Conservation (phyloP, 2,329 filamentous ascomycete genomes). For the Raffaelea deltoideospora region DNA sequence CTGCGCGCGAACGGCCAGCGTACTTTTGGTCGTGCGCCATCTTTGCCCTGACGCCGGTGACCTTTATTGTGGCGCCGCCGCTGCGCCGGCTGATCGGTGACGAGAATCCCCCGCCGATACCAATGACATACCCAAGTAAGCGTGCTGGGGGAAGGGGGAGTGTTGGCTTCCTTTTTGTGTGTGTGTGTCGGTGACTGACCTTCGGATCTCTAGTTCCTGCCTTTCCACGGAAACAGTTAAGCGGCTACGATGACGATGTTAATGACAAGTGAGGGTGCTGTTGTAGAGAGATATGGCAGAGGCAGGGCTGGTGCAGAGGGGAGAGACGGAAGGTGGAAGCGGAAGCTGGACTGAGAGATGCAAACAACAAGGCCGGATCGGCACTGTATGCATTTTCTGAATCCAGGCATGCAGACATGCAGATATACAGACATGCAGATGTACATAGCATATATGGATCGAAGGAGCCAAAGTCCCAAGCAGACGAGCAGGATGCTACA, state of each 20-base stretch:
- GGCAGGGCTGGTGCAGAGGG: too few species aligned
- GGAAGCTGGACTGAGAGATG: too few species aligned
- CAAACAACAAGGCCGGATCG: too few species aligned
- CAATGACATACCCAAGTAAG: conserved; percentile 90
- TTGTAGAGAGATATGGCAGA: too few species aligned
- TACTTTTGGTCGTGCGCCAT: conserved; percentile 78
- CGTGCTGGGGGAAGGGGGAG: too few species aligned
- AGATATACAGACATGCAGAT: too few species aligned
- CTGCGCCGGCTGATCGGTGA: conserved; percentile 62
- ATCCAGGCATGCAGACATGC: too few species aligned
- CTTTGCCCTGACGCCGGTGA: conserved; percentile 56
- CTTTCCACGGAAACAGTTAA: conserved; percentile 42
- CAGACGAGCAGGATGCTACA: too few species aligned
- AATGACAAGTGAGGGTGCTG: neutral
- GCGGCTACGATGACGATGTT: conserved; percentile 42
- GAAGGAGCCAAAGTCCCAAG: too few species aligned
- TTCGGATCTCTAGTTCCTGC: conserved; percentile 30
- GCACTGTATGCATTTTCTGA: too few species aligned
- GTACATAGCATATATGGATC: too few species aligned
- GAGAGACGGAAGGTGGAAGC: too few species aligned
- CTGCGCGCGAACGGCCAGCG: conserved; percentile 73
- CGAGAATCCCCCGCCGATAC: conserved; percentile 54
- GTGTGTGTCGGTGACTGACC: neutral
- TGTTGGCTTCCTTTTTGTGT: conserved; percentile 10
- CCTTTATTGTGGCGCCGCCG: conserved; percentile 57